These are phyloP conservation scores for Verticillium nonalfalfae DNA, from an alignment of 2,329 filamentous ascomycete species.

Conservation along the genomic window DNA sequence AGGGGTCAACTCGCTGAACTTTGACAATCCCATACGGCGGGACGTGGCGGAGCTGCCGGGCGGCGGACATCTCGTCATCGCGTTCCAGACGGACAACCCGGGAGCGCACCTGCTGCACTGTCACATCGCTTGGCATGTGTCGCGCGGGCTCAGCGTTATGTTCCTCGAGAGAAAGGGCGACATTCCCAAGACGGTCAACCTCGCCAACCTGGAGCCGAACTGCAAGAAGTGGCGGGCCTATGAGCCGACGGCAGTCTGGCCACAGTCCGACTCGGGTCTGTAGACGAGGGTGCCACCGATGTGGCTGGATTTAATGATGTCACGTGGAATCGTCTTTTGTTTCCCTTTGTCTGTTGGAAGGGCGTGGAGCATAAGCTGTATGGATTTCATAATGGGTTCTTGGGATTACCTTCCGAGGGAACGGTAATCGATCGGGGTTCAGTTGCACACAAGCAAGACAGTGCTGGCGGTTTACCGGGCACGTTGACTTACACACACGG, in stretches of 20 bases:
- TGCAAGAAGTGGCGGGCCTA: conserved; percentile 13
- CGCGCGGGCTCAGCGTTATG: conserved; percentile 41
- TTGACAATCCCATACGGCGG: conserved; percentile 34
- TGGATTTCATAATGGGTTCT: not conserved
- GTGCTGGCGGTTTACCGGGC: too few species aligned
- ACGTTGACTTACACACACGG: too few species aligned
- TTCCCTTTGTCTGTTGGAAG: not conserved
- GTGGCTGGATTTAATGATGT: not conserved
- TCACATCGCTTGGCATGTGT: conserved; percentile 44
- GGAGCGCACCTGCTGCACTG: conserved; percentile 41
- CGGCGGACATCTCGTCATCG: conserved; percentile 37
- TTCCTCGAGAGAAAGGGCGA: conserved; percentile 33
- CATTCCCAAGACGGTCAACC: conserved; percentile 7
- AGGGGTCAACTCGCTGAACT: conserved; percentile 21
- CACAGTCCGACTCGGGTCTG: conserved; percentile 13
- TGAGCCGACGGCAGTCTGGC: conserved; percentile 5
- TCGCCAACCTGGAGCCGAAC: conserved; percentile 9
- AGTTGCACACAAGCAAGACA: too few species aligned
- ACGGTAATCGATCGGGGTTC: too few species aligned
- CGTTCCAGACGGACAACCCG: conserved; percentile 42
- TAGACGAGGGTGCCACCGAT: not conserved
- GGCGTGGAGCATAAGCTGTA: not conserved
- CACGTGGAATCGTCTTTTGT: not conserved
- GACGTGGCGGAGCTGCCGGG: conserved; percentile 37
- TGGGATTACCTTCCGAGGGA: not conserved